Conservation (phyloP, 805 yeast genomes). For the Yarrowia sp. region DNA sequence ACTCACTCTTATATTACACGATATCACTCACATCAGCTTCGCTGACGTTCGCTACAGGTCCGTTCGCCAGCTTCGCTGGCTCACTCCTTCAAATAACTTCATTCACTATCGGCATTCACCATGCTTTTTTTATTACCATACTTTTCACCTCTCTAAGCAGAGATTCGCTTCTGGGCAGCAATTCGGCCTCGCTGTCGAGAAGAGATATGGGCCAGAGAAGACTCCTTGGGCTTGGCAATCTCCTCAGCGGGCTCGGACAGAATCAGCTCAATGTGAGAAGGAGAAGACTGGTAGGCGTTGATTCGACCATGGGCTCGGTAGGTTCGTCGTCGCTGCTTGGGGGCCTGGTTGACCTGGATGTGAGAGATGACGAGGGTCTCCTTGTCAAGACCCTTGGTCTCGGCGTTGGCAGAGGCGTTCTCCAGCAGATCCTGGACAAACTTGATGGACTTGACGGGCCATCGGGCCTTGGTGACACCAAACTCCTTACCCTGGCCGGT, state of each 20-base stretch:
- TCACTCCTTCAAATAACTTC: background rate
- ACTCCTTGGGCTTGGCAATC: slow-evolving; percentile 87
- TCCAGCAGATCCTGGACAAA: slow-evolving; percentile 89
- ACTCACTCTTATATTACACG: too few species aligned
- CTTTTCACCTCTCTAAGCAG: background rate
- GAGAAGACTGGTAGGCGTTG: slow-evolving; percentile 98
- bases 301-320: slow-evolving; percentile 99
- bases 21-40: too few species aligned
- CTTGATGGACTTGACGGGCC: slow-evolving; percentile 99
- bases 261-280: slow-evolving; percentile 97
- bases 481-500: slow-evolving; percentile 99
- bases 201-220: slow-evolving; percentile 65
- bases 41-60: too few species aligned
- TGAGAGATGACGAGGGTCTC: slow-evolving; percentile 92
- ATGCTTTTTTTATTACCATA: slow-evolving; percentile 18
- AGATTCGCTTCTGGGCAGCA: slow-evolving; percentile 68
- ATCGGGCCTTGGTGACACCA: slow-evolving; percentile 99
- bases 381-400: slow-evolving; percentile 96
- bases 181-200: slow-evolving; percentile 92
- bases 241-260: slow-evolving; percentile 93
- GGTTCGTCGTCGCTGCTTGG: slow-evolving; percentile 99
- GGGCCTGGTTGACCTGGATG: slow-evolving; percentile 99
- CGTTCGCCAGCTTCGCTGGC: too few species aligned
- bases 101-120: background rate
- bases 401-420: slow-evolving; percentile 99